Conservation (phyloP, 2,329 filamentous ascomycete species). For the Diaporthe helianthi region DNA sequence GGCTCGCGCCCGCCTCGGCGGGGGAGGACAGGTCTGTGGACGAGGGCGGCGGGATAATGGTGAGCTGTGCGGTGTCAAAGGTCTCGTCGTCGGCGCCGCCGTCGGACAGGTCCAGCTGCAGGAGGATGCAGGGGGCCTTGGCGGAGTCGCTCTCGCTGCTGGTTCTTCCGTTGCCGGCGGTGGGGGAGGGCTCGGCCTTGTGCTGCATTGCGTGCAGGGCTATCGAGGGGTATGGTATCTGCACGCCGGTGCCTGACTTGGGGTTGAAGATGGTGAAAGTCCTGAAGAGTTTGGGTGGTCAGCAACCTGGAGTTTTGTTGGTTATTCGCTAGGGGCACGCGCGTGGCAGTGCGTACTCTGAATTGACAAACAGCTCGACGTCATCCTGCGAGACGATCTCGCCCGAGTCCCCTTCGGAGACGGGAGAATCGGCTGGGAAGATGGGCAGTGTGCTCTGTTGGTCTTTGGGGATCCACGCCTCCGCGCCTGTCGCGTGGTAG, state of each 20-base stretch:
- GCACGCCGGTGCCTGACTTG: slow-evolving; percentile 63
- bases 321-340: no score
- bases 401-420: slow-evolving; percentile 45
- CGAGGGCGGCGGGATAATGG: slow-evolving; percentile 60
- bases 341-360: slow-evolving; percentile 53
- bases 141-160: slow-evolving; percentile 37
- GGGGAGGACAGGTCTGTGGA: slow-evolving; percentile 34
- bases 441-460: slow-evolving; percentile 62
- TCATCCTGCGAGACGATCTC: slow-evolving; percentile 51
- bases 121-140: slow-evolving; percentile 62
- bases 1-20: slow-evolving; percentile 36
- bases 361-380: slow-evolving; percentile 65
- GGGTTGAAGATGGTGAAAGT: slow-evolving; percentile 70
- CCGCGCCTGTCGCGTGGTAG: slow-evolving; percentile 63
- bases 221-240: slow-evolving; percentile 77
- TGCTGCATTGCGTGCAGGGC: slow-evolving; percentile 78
- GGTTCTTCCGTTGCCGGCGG: not conserved
- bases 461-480: slow-evolving; percentile 62
- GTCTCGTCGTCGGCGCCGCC: slow-evolving; percentile 67
- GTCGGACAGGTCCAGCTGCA: slow-evolving; percentile 71
- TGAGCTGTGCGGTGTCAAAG: slow-evolving; percentile 71
- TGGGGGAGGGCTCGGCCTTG: slow-evolving; percentile 42
- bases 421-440: slow-evolving; percentile 51
- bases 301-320: not conserved
- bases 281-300: slow-evolving; percentile 46